Evolutionary conservation across 176 grass and related monocot genomes (phyloP).

Genomic region (Zea luxurians): DNA sequence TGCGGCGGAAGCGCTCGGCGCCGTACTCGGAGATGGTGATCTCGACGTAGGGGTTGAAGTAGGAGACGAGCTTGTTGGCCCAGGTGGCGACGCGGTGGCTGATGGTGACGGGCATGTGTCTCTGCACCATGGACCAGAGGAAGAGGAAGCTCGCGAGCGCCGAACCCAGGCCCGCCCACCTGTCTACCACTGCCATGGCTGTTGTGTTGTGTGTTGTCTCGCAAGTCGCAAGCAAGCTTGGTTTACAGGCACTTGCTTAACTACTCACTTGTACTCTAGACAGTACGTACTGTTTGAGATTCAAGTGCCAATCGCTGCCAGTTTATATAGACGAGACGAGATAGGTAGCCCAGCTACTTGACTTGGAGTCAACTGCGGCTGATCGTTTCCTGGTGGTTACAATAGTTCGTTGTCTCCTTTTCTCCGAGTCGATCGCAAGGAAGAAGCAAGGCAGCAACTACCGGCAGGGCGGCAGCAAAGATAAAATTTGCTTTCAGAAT

Average conservation of each 20-base stretch:
- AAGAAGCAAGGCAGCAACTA: too few relatives aligned
- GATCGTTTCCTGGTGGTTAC: too few relatives aligned
- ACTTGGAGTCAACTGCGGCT: too few relatives aligned
- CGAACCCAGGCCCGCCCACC: slow-evolving; percentile 25
- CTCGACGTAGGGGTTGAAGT: slow-evolving; percentile 53
- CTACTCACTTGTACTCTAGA: too few relatives aligned
- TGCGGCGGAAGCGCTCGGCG: slow-evolving; percentile 40
- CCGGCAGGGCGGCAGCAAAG: too few relatives aligned
- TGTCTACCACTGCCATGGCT: not conserved
- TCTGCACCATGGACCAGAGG: slow-evolving; percentile 51
- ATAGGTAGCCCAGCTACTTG: too few relatives aligned
- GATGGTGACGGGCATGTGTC: slow-evolving; percentile 32
- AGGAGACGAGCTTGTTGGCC: slow-evolving; percentile 29
- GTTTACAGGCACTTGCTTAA: too few relatives aligned
- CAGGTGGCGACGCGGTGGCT: not conserved
- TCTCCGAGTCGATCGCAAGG: too few relatives aligned
- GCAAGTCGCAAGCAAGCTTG: too few relatives aligned
- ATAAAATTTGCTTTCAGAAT: too few relatives aligned
- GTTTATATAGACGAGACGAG: not conserved
- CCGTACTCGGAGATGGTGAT: slow-evolving; percentile 60
- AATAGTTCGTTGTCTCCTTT: too few relatives aligned
- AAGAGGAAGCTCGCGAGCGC: slow-evolving; percentile 47
- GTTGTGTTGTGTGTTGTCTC: too few relatives aligned
- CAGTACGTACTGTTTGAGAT: not conserved
- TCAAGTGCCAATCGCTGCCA: not conserved